Conservation (phyloP, 805 yeast genomes). For the Teunomyces cretensis region DNA sequence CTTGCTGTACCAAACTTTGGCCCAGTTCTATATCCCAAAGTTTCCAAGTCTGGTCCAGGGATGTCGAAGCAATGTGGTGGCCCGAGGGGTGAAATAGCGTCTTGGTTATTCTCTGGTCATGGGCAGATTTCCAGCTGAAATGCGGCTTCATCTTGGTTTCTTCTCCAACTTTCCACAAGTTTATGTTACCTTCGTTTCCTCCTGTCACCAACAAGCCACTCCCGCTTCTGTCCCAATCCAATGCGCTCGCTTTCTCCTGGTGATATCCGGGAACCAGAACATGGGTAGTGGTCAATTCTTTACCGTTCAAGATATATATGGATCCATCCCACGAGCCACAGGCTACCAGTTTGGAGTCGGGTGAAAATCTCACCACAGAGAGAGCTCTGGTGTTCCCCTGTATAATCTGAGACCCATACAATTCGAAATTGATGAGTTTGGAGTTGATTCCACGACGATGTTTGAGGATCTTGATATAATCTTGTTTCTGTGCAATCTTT, state of each 20-base stretch:
- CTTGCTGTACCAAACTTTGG: slow-evolving; percentile 57
- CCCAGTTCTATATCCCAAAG: slow-evolving; percentile 68
- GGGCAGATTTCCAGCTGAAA: slow-evolving; percentile 24
- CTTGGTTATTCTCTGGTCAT: slow-evolving; percentile 55
- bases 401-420: slow-evolving; percentile 68
- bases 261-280: slow-evolving; percentile 43
- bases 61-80: slow-evolving; percentile 60
- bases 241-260: slow-evolving; percentile 65
- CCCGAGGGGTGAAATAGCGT: slow-evolving; percentile 67
- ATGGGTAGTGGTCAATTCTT: slow-evolving; percentile 30
- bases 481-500: slow-evolving; percentile 22
- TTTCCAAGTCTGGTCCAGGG: slow-evolving; percentile 86
- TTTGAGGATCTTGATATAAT: slow-evolving; percentile 44
- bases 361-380: slow-evolving; percentile 52
- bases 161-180: slow-evolving; percentile 26
- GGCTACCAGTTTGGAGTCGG: slow-evolving; percentile 43
- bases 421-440: slow-evolving; percentile 34
- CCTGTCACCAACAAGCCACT: slow-evolving; percentile 27
- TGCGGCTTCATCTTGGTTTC: slow-evolving; percentile 15
- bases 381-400: slow-evolving; percentile 61
- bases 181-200: slow-evolving; percentile 38
- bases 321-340: slow-evolving; percentile 86
- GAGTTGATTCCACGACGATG: slow-evolving; percentile 45
- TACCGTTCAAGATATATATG: slow-evolving; percentile 47
- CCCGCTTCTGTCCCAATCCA: slow-evolving; percentile 57